Evolutionary conservation across 495 filamentous ascomycete species (phyloP).

Genomic region (Lophiostoma macrostomum): DNA sequence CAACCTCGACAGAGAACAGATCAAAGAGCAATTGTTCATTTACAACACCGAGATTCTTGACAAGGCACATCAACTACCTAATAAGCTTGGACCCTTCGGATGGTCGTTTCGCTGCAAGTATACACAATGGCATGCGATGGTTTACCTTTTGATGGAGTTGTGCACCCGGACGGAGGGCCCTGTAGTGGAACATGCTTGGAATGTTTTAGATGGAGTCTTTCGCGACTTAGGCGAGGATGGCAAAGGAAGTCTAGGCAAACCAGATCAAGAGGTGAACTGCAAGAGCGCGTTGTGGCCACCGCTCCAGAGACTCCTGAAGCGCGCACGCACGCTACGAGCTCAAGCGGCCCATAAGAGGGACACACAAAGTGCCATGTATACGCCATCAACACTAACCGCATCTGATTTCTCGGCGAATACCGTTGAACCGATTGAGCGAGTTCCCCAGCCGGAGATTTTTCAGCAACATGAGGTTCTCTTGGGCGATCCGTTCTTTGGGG

Average conservation of each 20-base stretch:
- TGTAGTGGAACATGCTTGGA: slow-evolving; percentile 19
- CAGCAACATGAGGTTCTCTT: background rate
- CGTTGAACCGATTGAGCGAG: background rate
- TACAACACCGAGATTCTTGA: slow-evolving; percentile 20
- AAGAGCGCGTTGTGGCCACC: slow-evolving; percentile 11
- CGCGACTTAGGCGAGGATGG: background rate
- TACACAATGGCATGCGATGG: slow-evolving; percentile 25
- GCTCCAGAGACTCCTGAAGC: slow-evolving; percentile 1
- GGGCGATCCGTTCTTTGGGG: slow-evolving; percentile 10
- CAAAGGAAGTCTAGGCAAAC: background rate
- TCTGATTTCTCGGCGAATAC: background rate
- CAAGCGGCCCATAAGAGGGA: background rate
- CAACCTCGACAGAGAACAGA: background rate
- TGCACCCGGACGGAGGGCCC: slow-evolving; percentile 4
- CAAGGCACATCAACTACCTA: slow-evolving; percentile 16
- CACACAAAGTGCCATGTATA: background rate
- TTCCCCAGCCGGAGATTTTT: background rate
- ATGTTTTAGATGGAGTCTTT: slow-evolving; percentile 15
- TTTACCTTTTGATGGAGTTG: slow-evolving; percentile 19
- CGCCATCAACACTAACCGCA: too few species aligned
- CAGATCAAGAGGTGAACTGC: background rate
- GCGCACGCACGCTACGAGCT: slow-evolving; percentile 3
- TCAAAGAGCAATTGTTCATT: slow-evolving; percentile 5
- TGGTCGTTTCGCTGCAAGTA: slow-evolving; percentile 27
- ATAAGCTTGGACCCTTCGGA: slow-evolving; percentile 4